These are phyloP conservation scores for Ascochyta koolunga DNA, from an alignment of 2,329 filamentous ascomycete genomes.

Conservation along the genomic window DNA sequence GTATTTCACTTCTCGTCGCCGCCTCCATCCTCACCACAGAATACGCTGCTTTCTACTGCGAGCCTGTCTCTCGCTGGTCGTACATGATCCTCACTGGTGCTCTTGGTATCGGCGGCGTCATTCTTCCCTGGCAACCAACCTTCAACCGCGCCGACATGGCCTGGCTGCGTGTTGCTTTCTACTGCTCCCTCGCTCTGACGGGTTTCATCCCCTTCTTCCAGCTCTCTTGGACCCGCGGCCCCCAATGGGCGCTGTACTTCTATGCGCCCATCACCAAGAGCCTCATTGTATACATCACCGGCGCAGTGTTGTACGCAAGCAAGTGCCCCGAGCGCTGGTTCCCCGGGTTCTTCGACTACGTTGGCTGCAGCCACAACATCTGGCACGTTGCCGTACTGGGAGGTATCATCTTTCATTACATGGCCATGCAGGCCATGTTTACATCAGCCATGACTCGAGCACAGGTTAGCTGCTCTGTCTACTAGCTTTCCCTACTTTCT, in stretches of 20 bases:
- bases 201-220: constrained; percentile 90
- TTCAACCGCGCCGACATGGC: constrained; percentile 95
- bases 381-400: constrained; percentile 96
- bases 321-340: constrained; percentile 93
- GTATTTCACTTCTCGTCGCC: constrained; percentile 92
- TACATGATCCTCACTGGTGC: constrained; percentile 84
- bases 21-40: constrained; percentile 98
- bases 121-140: constrained; percentile 92
- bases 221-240: constrained; percentile 76
- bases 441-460: constrained; percentile 56
- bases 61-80: constrained; percentile 81
- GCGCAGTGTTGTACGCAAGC: constrained; percentile 86
- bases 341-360: constrained; percentile 92
- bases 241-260: constrained; percentile 83
- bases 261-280: constrained; percentile 89
- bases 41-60: constrained; percentile 98
- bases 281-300: constrained; percentile 81
- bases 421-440: constrained; percentile 95
- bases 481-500: constrained; percentile 20
- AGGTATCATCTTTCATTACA: constrained; percentile 96
- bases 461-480: constrained; percentile 42
- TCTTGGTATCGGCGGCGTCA: constrained; percentile 84
- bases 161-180: constrained; percentile 91
- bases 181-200: constrained; percentile 82
- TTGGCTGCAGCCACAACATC: constrained; percentile 94